These are phyloP conservation scores for Fusarium camptoceras DNA, from an alignment of 2,329 filamentous ascomycete species.

Conservation along the genomic window DNA sequence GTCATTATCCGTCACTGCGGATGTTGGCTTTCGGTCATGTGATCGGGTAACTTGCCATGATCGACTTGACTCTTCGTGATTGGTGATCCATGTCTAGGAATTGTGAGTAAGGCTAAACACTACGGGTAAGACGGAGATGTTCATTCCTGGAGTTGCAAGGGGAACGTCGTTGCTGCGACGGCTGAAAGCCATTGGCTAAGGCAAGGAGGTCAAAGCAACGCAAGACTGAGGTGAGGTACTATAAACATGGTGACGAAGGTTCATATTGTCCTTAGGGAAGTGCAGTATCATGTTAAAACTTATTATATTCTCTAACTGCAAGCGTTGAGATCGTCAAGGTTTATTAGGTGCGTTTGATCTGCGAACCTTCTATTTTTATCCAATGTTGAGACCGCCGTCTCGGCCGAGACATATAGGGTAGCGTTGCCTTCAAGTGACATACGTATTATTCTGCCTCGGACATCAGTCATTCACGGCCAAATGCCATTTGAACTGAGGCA, in stretches of 20 bases:
- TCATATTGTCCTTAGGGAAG: too few relatives aligned
- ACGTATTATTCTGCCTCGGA: too few relatives aligned
- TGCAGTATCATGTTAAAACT: too few relatives aligned
- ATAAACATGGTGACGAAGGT: too few relatives aligned
- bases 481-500: neutral
- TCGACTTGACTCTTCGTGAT: too few relatives aligned
- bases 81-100: too few relatives aligned
- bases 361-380: neutral
- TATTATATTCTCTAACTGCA: too few relatives aligned
- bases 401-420: neutral
- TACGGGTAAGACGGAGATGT: neutral
- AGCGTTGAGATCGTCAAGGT: neutral
- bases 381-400: neutral
- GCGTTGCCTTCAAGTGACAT: neutral
- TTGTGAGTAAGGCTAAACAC: neutral
- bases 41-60: neutral
- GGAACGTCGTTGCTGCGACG: neutral
- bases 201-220: too few relatives aligned
- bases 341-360: neutral
- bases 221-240: too few relatives aligned
- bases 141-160: neutral
- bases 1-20: neutral
- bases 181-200: too few relatives aligned
- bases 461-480: too few relatives aligned
- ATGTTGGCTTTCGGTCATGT: neutral